phyloP scores from a whole-genome alignment of 2,329 filamentous ascomycete genomes.

The Dactylellina sp. region DNA sequence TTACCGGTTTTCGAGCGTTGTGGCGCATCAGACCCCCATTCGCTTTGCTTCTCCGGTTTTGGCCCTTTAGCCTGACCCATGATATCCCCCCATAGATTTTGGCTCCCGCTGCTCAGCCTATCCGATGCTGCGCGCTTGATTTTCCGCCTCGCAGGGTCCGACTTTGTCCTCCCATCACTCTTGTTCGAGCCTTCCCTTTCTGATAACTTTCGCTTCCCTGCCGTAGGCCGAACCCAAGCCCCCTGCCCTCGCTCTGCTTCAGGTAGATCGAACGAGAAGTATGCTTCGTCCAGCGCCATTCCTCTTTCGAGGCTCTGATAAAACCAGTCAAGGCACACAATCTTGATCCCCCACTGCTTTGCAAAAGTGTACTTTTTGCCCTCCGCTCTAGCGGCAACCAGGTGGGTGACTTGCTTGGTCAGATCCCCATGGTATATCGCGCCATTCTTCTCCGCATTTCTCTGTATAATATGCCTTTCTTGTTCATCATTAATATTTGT shows the following conservation, averaged over 20 bases:
- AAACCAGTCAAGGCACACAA: conserved; percentile 87
- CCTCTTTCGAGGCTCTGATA: conserved; percentile 83
- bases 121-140: conserved; percentile 87
- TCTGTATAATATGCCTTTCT: conserved; percentile 77
- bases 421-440: conserved; percentile 89
- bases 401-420: conserved; percentile 85
- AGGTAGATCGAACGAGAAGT: conserved; percentile 77
- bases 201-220: conserved; percentile 70
- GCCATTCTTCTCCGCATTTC: conserved; percentile 76
- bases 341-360: conserved; percentile 80
- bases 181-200: conserved; percentile 64
- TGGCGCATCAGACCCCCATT: conserved; percentile 59
- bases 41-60: conserved; percentile 58
- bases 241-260: conserved; percentile 78
- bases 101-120: conserved; percentile 81
- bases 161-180: conserved; percentile 39
- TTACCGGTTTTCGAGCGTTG: conserved; percentile 36
- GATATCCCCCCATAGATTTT: conserved; percentile 92
- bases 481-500: conserved; percentile 75
- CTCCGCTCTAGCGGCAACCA: conserved; percentile 81
- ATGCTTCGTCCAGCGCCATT: conserved; percentile 89
- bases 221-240: conserved; percentile 67
- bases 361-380: conserved; percentile 93
- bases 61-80: conserved; percentile 67
- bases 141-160: conserved; percentile 75